Percentiles rank a stretch among this genome's conserved stretches.
These are phyloP conservation scores for Candida tropicalis DNA, from an alignment of 1,139 yeast species.

Conservation along the genomic window DNA sequence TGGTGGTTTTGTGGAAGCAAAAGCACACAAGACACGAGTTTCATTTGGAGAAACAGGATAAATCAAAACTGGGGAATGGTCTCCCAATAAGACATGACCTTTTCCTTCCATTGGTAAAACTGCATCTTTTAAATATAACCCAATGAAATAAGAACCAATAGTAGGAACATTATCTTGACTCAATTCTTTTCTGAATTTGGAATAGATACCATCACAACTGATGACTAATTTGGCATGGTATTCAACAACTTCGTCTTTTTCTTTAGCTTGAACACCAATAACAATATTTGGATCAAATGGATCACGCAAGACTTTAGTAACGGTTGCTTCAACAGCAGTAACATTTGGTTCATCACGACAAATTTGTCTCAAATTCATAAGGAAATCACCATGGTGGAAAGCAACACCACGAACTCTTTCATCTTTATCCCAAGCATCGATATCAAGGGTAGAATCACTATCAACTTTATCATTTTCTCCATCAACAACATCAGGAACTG, in stretches of 20 bases:
- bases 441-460: conserved; percentile 50
- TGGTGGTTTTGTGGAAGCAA: conserved; percentile 75
- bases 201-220: conserved; percentile 92
- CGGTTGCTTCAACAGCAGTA: conserved; percentile 81
- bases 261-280: conserved; percentile 62
- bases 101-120: conserved; percentile 69
- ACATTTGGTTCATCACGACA: conserved; percentile 70
- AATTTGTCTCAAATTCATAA: conserved; percentile 74
- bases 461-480: conserved; percentile 58
- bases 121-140: conserved; percentile 74
- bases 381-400: conserved; percentile 90
- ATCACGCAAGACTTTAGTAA: conserved; percentile 57
- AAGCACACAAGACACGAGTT: conserved; percentile 89
- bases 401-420: conserved; percentile 75
- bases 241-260: conserved; percentile 20
- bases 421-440: conserved; percentile 59
- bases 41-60: conserved; percentile 85
- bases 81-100: conserved; percentile 90
- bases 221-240: conserved; percentile 68
- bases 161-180: conserved; percentile 58
- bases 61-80: conserved; percentile 83
- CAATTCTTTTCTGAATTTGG: conserved; percentile 83
- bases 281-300: conserved; percentile 55
- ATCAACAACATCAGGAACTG: conserved; percentile 56
- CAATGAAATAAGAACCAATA: conserved; percentile 85